Conservation (phyloP, 129 eudicot genomes). For the Escallonia rubra region DNA sequence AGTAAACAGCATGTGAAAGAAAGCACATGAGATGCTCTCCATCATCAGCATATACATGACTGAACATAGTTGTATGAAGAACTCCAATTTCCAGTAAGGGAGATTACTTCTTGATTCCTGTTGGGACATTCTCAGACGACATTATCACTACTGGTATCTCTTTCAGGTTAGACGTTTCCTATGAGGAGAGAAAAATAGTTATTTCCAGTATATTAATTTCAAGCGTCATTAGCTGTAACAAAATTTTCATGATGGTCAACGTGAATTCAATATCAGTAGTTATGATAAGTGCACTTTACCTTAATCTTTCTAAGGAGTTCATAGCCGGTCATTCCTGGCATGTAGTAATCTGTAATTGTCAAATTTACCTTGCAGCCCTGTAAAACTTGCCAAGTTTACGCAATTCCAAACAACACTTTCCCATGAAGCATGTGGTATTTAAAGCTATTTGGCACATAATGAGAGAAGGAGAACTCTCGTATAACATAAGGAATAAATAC, state of each 20-base stretch:
- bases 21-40: neutral
- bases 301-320: slow-evolving; percentile 76
- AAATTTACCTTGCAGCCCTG: slow-evolving; percentile 52
- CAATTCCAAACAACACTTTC: neutral
- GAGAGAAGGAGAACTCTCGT: too few species aligned
- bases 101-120: slow-evolving; percentile 58
- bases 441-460: too few species aligned
- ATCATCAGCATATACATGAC: neutral
- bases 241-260: neutral
- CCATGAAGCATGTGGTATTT: neutral
- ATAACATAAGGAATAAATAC: neutral
- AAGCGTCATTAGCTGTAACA: too few species aligned
- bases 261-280: neutral
- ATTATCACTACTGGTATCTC: slow-evolving; percentile 78
- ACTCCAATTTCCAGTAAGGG: neutral
- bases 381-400: neutral
- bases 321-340: slow-evolving; percentile 88
- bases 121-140: slow-evolving; percentile 76
- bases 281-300: slow-evolving; percentile 21
- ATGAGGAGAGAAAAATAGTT: slow-evolving; percentile 3
- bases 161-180: slow-evolving; percentile 62
- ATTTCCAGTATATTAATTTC: too few species aligned
- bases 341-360: slow-evolving; percentile 73
- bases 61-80: neutral
- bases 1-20: neutral